phyloP scores from a whole-genome alignment of 2,329 filamentous ascomycete species.

The Pseudogymnoascus sp. region DNA sequence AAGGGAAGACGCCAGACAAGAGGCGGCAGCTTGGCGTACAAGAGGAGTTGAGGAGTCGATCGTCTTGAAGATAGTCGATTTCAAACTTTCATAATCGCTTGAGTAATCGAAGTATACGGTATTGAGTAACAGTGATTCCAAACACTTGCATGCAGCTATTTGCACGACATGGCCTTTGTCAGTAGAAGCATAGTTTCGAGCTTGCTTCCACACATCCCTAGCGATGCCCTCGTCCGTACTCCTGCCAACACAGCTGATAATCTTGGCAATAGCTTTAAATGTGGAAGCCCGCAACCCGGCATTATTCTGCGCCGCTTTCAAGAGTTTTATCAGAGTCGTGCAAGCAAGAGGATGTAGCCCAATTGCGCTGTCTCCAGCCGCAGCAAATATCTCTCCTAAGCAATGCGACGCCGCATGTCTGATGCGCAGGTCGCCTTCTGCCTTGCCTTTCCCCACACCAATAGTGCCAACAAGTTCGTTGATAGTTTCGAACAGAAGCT shows the following conservation, averaged over 20 bases:
- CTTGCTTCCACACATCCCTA: conserved; percentile 92
- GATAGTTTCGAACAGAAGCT: conserved; percentile 87
- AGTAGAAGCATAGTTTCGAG: conserved; percentile 62
- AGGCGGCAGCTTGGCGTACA: conserved; percentile 78
- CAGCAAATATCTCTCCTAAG: conserved; percentile 79
- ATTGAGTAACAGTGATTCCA: conserved; percentile 62
- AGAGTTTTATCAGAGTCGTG: conserved; percentile 63
- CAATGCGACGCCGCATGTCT: conserved; percentile 86
- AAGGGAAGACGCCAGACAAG: conserved; percentile 74
- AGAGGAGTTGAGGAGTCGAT: conserved; percentile 69
- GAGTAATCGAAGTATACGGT: conserved; percentile 82
- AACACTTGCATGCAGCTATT: conserved; percentile 67
- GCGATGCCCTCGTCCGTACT: conserved; percentile 78
- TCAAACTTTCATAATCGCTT: conserved; percentile 83
- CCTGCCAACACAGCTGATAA: conserved; percentile 64
- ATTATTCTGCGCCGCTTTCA: conserved; percentile 62
- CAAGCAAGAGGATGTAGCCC: conserved; percentile 70
- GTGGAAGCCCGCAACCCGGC: conserved; percentile 74
- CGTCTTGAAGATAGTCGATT: conserved; percentile 73
- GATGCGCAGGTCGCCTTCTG: conserved; percentile 66
- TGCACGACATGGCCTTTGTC: conserved; percentile 83
- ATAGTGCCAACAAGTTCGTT: conserved; percentile 75
- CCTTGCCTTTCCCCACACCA: conserved; percentile 63
- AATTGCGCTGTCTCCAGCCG: conserved; percentile 90
- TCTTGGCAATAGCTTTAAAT: conserved; percentile 67